These are phyloP conservation scores for Zygnema circumcarinatum DNA, from an alignment of 139 green algal species.

Conservation along the genomic window DNA sequence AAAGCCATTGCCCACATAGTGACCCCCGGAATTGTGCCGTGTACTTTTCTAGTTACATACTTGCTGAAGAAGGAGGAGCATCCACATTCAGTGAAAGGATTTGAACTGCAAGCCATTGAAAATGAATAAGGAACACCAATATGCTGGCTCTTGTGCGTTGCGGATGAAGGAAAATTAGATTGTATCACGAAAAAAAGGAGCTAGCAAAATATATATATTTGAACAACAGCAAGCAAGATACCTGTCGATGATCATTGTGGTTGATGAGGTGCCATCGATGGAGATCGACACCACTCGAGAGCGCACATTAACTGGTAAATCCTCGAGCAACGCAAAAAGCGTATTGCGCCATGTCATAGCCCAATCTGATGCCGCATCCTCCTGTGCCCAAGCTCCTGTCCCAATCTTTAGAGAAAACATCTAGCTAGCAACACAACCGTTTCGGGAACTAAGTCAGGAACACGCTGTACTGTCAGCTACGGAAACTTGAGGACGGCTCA, in stretches of 20 bases:
- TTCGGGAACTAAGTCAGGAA: neutral
- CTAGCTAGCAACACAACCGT: neutral
- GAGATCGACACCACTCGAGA: conserved; percentile 57
- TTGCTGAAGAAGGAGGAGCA: too few relatives aligned
- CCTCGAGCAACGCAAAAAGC: conserved; percentile 12
- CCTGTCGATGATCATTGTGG: conserved; percentile 82
- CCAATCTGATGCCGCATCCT: conserved; percentile 29
- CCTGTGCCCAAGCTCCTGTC: conserved; percentile 25
- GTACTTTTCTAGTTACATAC: too few relatives aligned
- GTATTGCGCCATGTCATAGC: conserved; percentile 10
- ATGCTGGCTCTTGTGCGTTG: too few relatives aligned
- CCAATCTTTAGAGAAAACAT: too few relatives aligned
- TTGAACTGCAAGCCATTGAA: too few relatives aligned
- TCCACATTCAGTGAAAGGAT: too few relatives aligned
- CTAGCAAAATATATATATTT: neutral
- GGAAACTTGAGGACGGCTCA: neutral
- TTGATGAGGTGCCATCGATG: conserved; percentile 90
- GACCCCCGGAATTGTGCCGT: too few relatives aligned
- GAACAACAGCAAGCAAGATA: neutral
- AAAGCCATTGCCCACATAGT: neutral
- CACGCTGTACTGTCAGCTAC: neutral
- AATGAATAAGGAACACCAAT: too few relatives aligned
- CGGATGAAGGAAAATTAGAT: too few relatives aligned
- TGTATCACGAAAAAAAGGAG: too few relatives aligned
- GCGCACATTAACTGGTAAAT: conserved; percentile 17